Base-by-base conservation (phyloP, 495 filamentous ascomycete species). In the Penicillium manginii region DNA sequence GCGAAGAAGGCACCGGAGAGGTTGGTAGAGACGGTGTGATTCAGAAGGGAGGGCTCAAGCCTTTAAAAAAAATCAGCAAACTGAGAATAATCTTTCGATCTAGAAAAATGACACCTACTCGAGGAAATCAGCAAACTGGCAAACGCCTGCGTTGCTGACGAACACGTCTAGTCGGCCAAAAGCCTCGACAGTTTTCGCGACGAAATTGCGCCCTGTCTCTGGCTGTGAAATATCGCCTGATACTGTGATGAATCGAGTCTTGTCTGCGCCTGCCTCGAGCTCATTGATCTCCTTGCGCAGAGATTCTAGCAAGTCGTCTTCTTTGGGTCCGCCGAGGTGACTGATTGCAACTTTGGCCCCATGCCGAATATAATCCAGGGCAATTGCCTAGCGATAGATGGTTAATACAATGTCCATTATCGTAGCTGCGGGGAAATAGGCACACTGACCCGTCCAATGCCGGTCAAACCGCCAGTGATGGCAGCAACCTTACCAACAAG, bases 111-210 rank as follows among this genome's bases (percentile, higher is more conserved):
- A 2, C 4, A 26, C 49, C 14, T 17, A 84, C 80, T 87, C 83
- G 11, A 97, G 77, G 67, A 97, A 92, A 35, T 92, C 88, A 22
- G 86, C 86, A 70, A 96, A 96, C 58, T 88, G 77, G 77, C 90
- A 96, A 31, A 96, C 82, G 2, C 92, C 92, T 0, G 92, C 92
- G 75, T 97, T 97, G 72, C 85, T 88, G 2, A 97, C 88, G 71
- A 92, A 93, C 2, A 96, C 80, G 69, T 96, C 90, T 1, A 96
- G 68, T 1, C 84, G 77, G 0, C 77, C 75, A 64, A 88, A 96
- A 1, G 60, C 62, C 23, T 79, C 67, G 0, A 89, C 84, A 0
- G 86, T 84, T 53, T 77, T 73, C 17, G 74, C 55, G 19, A 91
- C 81, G 14, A 92, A 79, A 1, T 72, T 64, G 2, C 71, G 65